A percentile compares a stretch with the other conserved stretches of the same genome.
Evolutionary conservation across 192 early-diverging fungal genomes (phyloP).

Genomic region (Dispira parvispora): DNA sequence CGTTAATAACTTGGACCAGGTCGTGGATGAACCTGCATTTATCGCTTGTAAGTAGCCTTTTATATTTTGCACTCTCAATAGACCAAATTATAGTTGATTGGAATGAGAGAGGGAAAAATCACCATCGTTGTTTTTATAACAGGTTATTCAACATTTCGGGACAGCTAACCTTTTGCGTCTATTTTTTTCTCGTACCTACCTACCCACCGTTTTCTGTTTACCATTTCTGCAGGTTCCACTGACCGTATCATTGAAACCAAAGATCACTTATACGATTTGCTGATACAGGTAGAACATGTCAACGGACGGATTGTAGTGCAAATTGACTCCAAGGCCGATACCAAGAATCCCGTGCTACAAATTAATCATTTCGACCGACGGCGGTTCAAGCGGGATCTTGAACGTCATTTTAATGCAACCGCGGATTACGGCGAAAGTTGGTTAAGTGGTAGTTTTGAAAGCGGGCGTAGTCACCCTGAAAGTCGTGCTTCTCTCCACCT

Average conservation of each 20-base stretch:
- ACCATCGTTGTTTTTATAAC: too few species aligned
- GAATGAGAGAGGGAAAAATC: too few species aligned
- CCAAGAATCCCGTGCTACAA: neutral
- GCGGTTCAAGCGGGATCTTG: constrained; percentile 6
- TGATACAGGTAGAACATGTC: neutral
- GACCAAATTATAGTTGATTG: too few species aligned
- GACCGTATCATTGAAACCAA: constrained; percentile 6
- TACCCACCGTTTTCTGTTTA: too few species aligned
- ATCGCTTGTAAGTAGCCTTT: neutral
- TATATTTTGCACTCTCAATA: too few species aligned
- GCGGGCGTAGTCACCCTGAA: neutral
- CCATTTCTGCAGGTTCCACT: neutral
- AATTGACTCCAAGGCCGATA: neutral
- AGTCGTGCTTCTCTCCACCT: neutral
- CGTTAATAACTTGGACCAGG: neutral
- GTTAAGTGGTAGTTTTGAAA: neutral
- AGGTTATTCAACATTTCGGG: too few species aligned
- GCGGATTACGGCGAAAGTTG: neutral
- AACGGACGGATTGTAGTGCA: neutral
- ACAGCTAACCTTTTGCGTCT: too few species aligned
- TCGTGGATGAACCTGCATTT: neutral
- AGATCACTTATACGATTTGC: neutral
- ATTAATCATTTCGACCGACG: constrained; percentile 1
- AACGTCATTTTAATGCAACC: neutral
- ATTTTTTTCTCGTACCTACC: too few species aligned